Evolutionary conservation across 495 filamentous ascomycete species (phyloP).

Genomic region (Parathielavia appendiculata): DNA sequence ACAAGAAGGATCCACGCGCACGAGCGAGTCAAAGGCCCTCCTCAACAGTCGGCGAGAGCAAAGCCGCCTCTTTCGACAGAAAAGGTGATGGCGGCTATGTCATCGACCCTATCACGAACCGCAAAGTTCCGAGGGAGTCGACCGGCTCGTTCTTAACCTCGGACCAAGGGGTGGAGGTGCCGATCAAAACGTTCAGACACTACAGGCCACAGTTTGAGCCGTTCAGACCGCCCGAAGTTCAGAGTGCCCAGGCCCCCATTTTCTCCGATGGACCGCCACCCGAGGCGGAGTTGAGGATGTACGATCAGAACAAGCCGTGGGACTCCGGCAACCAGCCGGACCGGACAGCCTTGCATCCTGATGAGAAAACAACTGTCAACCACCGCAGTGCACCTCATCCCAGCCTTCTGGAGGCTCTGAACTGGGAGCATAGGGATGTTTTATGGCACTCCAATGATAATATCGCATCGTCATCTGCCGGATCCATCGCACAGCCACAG

Average conservation of each 20-base stretch:
- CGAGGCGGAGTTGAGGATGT: conserved; percentile 37
- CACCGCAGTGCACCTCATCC: conserved; percentile 13
- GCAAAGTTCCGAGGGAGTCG: conserved; percentile 41
- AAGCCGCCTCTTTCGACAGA: not conserved
- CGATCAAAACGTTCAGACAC: conserved; percentile 33
- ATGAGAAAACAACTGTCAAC: conserved; percentile 7
- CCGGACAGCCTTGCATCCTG: not conserved
- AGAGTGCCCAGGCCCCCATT: conserved; percentile 21
- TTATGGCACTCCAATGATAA: conserved; percentile 25
- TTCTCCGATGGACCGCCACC: conserved; percentile 36
- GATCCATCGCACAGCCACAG: not conserved
- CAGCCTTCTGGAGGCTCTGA: conserved; percentile 15
- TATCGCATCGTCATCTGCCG: conserved; percentile 11
- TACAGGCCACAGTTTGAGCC: conserved; percentile 39
- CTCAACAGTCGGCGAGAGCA: not conserved
- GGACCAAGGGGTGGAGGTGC: conserved; percentile 26
- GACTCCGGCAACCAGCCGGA: conserved; percentile 1
- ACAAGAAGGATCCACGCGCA: not conserved
- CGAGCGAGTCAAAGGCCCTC: not conserved
- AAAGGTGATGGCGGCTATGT: conserved; percentile 35
- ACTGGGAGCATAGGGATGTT: conserved; percentile 17
- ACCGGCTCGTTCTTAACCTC: conserved; percentile 1
- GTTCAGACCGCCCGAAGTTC: conserved; percentile 20
- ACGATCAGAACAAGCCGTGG: conserved; percentile 29
- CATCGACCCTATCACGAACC: conserved; percentile 60